phyloP scores from a whole-genome alignment of 75 land plant species.

The Pinus tabuliformis region DNA sequence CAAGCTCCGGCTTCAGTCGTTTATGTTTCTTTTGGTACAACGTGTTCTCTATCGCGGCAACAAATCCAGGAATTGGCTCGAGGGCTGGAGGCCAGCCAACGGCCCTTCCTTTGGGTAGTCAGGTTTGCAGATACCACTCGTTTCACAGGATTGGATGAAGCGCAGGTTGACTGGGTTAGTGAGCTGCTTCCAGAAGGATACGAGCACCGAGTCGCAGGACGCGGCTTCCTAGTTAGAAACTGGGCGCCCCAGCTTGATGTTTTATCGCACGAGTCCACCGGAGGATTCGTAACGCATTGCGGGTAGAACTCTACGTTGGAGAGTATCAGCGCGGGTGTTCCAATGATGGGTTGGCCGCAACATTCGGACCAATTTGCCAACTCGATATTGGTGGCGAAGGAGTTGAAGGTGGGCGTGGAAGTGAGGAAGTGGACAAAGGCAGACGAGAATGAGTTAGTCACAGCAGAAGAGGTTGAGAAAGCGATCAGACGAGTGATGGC shows the following conservation, averaged over 20 bases:
- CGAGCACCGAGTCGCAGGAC: neutral
- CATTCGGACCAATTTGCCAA: conserved; percentile 7
- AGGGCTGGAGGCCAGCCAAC: conserved; percentile 37
- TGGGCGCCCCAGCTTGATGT: conserved; percentile 22
- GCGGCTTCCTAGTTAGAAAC: conserved; percentile 8
- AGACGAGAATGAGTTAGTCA: conserved; percentile 1
- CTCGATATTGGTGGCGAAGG: neutral
- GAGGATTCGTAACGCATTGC: conserved; percentile 19
- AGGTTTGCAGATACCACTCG: neutral
- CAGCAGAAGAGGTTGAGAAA: conserved; percentile 4
- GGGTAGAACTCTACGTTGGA: conserved; percentile 19
- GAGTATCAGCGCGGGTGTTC: conserved; percentile 12
- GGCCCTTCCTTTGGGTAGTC: conserved; percentile 48
- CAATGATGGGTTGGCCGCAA: conserved; percentile 18
- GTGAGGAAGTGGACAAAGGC: neutral
- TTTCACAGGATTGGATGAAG: neutral
- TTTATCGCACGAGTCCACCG: conserved; percentile 6
- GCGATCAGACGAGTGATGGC: conserved; percentile 20
- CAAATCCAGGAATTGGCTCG: conserved; percentile 37
- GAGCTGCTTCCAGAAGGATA: neutral
- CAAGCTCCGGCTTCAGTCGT: conserved; percentile 31
- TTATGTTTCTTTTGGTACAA: conserved; percentile 56
- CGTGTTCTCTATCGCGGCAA: conserved; percentile 15
- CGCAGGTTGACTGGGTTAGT: neutral
- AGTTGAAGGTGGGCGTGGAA: neutral